Percentiles rank a stretch among this genome's conserved stretches.
Evolutionary conservation across 1,284 basidiomycete genomes (phyloP).

Genomic region (Cutaneotrichosporon dermatis): DNA sequence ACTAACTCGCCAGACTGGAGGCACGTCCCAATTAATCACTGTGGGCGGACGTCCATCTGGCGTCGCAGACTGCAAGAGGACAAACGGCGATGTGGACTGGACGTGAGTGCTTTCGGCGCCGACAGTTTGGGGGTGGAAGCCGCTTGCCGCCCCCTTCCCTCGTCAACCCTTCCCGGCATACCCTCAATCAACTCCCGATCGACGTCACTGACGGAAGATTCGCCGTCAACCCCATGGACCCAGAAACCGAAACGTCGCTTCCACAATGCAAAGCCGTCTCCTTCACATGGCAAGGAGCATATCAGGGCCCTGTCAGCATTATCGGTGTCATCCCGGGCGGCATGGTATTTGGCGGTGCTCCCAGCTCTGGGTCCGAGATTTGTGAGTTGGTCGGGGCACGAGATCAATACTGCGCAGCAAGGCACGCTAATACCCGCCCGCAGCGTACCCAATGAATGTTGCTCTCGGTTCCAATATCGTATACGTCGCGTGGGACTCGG

Average conservation of each 20-base stretch:
- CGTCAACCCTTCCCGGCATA: no score
- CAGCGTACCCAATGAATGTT: constrained; percentile 38
- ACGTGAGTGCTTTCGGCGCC: background rate
- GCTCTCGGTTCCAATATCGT: constrained; percentile 31
- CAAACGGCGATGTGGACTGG: constrained; percentile 10
- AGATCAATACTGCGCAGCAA: background rate
- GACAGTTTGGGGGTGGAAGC: no score
- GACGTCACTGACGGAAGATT: background rate
- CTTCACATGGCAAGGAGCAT: constrained; percentile 28
- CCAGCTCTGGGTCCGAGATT: background rate
- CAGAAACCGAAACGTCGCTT: background rate
- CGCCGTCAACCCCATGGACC: constrained; percentile 3
- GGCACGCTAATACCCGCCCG: background rate
- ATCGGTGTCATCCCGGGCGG: constrained; percentile 41
- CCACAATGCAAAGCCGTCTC: constrained; percentile 33
- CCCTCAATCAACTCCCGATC: background rate
- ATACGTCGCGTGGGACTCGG: constrained; percentile 35
- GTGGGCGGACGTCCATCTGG: constrained; percentile 17
- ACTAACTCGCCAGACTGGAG: constrained; percentile 33
- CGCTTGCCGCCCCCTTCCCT: no score
- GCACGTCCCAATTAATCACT: constrained; percentile 31
- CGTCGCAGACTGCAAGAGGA: constrained; percentile 22
- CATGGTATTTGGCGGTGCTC: constrained; percentile 24
- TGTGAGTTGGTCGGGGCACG: background rate
- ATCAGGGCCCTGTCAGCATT: constrained; percentile 30